These are phyloP conservation scores for Coemansia aciculifera DNA, from an alignment of 192 early-diverging fungal species.

Conservation along the genomic window DNA sequence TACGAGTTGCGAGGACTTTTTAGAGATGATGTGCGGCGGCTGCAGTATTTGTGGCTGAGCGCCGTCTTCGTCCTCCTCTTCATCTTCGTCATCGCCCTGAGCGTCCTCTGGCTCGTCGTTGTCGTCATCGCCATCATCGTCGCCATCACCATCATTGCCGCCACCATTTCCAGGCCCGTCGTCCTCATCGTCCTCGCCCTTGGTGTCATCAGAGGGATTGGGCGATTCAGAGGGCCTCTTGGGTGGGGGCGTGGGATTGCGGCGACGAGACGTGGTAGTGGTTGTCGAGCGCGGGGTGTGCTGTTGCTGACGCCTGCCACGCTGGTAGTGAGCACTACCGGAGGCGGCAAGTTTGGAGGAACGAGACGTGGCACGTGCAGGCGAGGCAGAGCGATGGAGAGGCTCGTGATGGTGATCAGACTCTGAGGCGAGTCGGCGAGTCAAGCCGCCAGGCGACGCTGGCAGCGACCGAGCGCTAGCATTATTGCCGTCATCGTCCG, in stretches of 20 bases:
- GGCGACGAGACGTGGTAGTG: background rate
- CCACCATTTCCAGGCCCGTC: conserved; percentile 3
- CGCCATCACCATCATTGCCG: conserved; percentile 8
- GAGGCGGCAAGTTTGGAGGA: background rate
- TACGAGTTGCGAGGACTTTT: background rate
- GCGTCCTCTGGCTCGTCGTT: conserved; percentile 1
- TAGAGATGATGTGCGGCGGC: background rate
- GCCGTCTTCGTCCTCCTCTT: conserved; percentile 9
- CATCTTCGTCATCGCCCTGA: conserved; percentile 8
- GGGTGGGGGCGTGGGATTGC: conserved; percentile 9
- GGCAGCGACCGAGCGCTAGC: background rate
- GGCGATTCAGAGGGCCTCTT: conserved; percentile 8
- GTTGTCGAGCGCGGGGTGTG: conserved; percentile 1
- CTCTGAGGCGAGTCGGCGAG: conserved; percentile 1
- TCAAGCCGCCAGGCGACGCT: background rate
- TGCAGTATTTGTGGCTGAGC: background rate
- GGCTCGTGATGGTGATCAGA: conserved; percentile 5
- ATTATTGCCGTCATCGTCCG: background rate
- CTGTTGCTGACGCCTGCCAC: background rate
- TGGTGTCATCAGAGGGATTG: conserved; percentile 3
- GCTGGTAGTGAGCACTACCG: background rate
- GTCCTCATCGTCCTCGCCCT: conserved; percentile 4
- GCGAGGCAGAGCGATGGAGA: conserved; percentile 1
- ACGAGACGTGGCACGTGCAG: background rate
- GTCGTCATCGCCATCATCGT: conserved; percentile 13